These are phyloP conservation scores for Auricularia sp. DNA, from an alignment of 768 basidiomycete species.

Conservation along the genomic window DNA sequence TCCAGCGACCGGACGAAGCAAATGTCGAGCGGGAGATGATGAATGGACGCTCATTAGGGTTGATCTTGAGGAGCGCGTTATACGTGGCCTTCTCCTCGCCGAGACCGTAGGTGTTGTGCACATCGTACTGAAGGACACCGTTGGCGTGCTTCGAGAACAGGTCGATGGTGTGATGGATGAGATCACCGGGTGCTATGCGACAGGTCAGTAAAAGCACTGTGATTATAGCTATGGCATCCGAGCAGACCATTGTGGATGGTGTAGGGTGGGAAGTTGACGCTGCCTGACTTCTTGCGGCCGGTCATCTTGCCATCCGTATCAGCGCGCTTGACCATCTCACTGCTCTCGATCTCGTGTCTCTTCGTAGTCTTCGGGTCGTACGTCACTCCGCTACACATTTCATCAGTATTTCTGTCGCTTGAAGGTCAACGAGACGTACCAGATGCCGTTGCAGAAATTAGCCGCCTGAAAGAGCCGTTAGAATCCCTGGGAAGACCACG, in stretches of 20 bases:
- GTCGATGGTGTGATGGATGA: conserved; percentile 47
- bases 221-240: background rate
- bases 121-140: conserved; percentile 54
- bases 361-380: conserved; percentile 4
- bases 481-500: background rate
- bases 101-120: conserved; percentile 62
- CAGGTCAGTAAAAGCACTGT: background rate
- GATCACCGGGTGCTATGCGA: conserved; percentile 34
- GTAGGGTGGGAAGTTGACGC: conserved; percentile 50
- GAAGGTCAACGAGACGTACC: conserved; percentile 36
- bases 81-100: conserved; percentile 64
- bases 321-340: conserved; percentile 13
- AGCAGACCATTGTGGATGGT: conserved; percentile 58
- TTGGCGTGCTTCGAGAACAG: conserved; percentile 62
- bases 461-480: conserved; percentile 43
- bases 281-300: background rate
- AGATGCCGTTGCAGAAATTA: conserved; percentile 49
- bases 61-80: conserved; percentile 43
- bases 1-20: conserved; percentile 57
- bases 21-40: conserved; percentile 63
- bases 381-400: conserved; percentile 14
- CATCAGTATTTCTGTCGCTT: conserved; percentile 20
- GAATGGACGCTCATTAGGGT: conserved; percentile 57
- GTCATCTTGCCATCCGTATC: conserved; percentile 26
- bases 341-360: conserved; percentile 14